Conservation (phyloP, 768 basidiomycete genomes). For the Podaxis sp. region DNA sequence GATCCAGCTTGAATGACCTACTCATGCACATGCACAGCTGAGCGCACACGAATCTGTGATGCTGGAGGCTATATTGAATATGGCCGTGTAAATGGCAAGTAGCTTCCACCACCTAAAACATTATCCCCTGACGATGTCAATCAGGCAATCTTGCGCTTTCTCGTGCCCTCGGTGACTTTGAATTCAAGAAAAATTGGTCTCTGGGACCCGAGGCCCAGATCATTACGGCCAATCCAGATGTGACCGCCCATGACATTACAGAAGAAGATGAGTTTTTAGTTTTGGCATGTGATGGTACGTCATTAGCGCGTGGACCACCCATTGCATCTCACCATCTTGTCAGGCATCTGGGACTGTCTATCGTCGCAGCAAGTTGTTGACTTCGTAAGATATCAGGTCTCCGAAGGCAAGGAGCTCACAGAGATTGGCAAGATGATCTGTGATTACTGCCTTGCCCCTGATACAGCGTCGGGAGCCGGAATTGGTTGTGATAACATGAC, state of each 20-base stretch:
- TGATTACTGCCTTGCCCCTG: constrained; percentile 91
- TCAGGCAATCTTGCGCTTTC: constrained; percentile 94
- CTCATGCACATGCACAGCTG: constrained; percentile 45
- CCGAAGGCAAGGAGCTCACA: constrained; percentile 73
- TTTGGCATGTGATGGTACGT: constrained; percentile 91
- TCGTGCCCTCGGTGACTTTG: constrained; percentile 95
- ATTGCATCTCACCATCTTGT: constrained; percentile 5
- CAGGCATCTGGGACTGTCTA: constrained; percentile 99
- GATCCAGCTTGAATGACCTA: neutral
- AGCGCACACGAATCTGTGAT: constrained; percentile 80
- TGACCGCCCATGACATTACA: constrained; percentile 77
- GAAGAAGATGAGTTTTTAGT: constrained; percentile 95
- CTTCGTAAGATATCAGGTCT: constrained; percentile 78
- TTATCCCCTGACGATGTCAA: neutral
- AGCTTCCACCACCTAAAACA: constrained; percentile 6
- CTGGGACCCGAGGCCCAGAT: constrained; percentile 87
- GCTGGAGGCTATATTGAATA: constrained; percentile 97
- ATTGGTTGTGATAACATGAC: constrained; percentile 99
- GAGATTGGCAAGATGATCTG: constrained; percentile 91
- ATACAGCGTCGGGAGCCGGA: constrained; percentile 85
- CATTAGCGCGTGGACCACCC: neutral
- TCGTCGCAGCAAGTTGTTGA: constrained; percentile 92
- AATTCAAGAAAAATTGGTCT: constrained; percentile 93
- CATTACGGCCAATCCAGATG: constrained; percentile 93
- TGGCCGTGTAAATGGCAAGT: constrained; percentile 91